Percentiles rank a stretch among this genome's conserved stretches.
Conservation (phyloP, 345 rosid genomes). For the Ceriops zippeliana region DNA sequence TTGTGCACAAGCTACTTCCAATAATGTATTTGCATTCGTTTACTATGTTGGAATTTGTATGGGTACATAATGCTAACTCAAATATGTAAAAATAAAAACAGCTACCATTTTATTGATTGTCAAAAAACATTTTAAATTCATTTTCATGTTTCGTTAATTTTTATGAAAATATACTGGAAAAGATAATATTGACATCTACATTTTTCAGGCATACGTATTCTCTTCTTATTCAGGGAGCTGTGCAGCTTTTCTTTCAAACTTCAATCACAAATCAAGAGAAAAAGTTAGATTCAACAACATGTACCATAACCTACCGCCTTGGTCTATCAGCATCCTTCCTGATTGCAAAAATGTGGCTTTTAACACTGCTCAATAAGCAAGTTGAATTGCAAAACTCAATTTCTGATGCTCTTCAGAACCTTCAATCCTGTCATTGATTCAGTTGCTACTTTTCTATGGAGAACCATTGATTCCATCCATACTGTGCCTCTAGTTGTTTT, state of each 20-base stretch:
- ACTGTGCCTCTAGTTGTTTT: too few species aligned
- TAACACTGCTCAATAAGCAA: slow-evolving; percentile 23
- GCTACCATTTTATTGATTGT: too few species aligned
- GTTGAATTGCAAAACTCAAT: too few species aligned
- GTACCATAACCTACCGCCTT: slow-evolving; percentile 26
- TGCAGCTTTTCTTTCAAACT: slow-evolving; percentile 33
- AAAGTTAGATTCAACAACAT: slow-evolving; percentile 21
- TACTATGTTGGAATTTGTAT: too few species aligned
- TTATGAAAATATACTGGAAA: background rate
- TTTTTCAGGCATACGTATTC: slow-evolving; percentile 27
- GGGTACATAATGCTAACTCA: too few species aligned
- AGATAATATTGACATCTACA: background rate
- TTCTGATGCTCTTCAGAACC: background rate
- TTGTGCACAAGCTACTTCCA: background rate
- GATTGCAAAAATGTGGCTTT: slow-evolving; percentile 30
- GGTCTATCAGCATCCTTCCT: slow-evolving; percentile 34
- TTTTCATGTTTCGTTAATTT: background rate
- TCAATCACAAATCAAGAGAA: slow-evolving; percentile 13
- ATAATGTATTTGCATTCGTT: too few species aligned
- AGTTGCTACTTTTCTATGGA: too few species aligned
- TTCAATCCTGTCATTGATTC: too few species aligned
- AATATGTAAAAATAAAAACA: too few species aligned
- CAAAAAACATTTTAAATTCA: background rate
- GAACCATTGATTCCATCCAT: too few species aligned
- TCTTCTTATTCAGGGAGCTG: slow-evolving; percentile 23